phyloP scores from a whole-genome alignment of 805 yeast genomes.

The Wickerhamomyces canadensis region DNA sequence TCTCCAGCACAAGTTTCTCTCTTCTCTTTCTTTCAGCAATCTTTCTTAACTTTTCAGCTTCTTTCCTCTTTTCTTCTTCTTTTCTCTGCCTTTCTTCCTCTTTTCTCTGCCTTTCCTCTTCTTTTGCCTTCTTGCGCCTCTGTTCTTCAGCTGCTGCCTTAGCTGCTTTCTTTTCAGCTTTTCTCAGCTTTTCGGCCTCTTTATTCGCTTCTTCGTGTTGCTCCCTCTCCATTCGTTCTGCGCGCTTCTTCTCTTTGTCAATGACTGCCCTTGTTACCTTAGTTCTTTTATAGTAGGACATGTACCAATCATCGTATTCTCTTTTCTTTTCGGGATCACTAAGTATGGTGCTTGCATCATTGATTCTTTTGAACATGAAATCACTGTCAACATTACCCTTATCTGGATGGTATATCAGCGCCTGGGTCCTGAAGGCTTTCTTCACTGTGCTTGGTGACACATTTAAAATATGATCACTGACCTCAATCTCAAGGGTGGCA shows the following conservation, averaged over 20 bases:
- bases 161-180: constrained; percentile 3
- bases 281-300: constrained; percentile 4
- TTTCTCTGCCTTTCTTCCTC: constrained; percentile 1
- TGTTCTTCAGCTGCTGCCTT: constrained; percentile 2
- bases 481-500: constrained; percentile 49
- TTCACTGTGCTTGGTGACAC: constrained; percentile 48
- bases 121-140: constrained; percentile 4
- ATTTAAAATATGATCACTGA: constrained; percentile 35
- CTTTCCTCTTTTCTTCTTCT: not conserved
- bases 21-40: constrained; percentile 18
- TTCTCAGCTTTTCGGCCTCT: constrained; percentile 1
- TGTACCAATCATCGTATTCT: constrained; percentile 17
- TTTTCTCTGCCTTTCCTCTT: constrained; percentile 1
- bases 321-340: constrained; percentile 1
- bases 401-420: constrained; percentile 72
- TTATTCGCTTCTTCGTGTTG: constrained; percentile 1
- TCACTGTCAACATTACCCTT: constrained; percentile 40
- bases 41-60: constrained; percentile 2
- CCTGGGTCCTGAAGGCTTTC: constrained; percentile 69
- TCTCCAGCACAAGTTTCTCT: constrained; percentile 19
- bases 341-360: constrained; percentile 12
- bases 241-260: not conserved
- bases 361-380: constrained; percentile 14
- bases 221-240: too few species aligned
- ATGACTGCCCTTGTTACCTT: constrained; percentile 3